Evolutionary conservation across 495 filamentous ascomycete species (phyloP).

Genomic region (Geopyxis carbonaria): DNA sequence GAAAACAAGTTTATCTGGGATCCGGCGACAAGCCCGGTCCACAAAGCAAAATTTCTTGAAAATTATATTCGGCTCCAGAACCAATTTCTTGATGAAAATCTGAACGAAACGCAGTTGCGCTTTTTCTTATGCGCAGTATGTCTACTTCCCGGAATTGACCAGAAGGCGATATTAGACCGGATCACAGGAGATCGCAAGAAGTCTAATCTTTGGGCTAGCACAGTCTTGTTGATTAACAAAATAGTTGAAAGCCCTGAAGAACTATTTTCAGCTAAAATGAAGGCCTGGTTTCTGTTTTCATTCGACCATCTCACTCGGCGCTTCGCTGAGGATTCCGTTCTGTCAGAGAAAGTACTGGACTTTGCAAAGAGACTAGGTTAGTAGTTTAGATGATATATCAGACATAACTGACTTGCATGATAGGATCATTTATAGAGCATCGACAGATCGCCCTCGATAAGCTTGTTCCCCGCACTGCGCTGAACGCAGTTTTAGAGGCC

Average conservation of each 20-base stretch:
- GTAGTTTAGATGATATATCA: background rate
- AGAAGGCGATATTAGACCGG: conserved; percentile 9
- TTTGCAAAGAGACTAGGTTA: conserved; percentile 18
- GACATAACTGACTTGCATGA: background rate
- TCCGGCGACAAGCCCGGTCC: conserved; percentile 1
- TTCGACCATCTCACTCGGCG: conserved; percentile 21
- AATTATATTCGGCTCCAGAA: conserved; percentile 9
- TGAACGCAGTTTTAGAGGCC: conserved; percentile 23
- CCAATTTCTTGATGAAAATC: conserved; percentile 10
- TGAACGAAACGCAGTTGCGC: conserved; percentile 9
- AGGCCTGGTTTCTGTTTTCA: conserved; percentile 17
- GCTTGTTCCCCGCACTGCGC: conserved; percentile 9
- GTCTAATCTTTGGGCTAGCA: conserved; percentile 14
- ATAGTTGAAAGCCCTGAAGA: conserved; percentile 7
- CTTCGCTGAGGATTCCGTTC: conserved; percentile 20
- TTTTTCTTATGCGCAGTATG: conserved; percentile 12
- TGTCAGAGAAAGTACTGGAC: conserved; percentile 9
- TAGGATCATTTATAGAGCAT: too few species aligned
- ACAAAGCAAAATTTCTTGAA: conserved; percentile 12
- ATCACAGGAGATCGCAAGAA: conserved; percentile 13
- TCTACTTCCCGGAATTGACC: conserved; percentile 14
- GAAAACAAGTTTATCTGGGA: conserved; percentile 9
- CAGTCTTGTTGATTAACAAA: conserved; percentile 10
- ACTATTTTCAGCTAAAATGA: conserved; percentile 10
- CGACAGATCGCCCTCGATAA: conserved; percentile 4